Conservation (phyloP, 1,284 basidiomycete species). For the Leucoagaricus sp. region DNA sequence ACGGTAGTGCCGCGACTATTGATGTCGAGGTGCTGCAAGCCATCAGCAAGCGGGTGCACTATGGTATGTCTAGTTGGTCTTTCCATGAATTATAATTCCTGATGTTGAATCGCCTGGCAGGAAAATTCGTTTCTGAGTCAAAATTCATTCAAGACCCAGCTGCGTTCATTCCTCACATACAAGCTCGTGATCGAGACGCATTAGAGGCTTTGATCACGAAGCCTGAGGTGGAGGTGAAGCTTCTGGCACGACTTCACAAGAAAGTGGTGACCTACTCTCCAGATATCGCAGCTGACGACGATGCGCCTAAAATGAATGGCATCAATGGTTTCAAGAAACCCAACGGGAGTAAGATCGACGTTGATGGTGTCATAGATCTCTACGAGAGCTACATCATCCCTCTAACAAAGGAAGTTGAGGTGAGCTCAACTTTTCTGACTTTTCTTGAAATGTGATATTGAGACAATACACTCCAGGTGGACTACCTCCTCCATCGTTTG, state of each 20-base stretch:
- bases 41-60: conserved; percentile 95
- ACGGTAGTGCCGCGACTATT: conserved; percentile 91
- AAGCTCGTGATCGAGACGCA: conserved; percentile 70
- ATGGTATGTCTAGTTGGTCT: conserved; percentile 60
- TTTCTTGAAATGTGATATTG: not conserved
- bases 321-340: conserved; percentile 22
- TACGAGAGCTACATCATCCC: conserved; percentile 97
- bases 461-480: conserved; percentile 60
- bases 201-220: conserved; percentile 92
- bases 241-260: conserved; percentile 86
- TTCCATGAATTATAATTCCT: not conserved
- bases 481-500: conserved; percentile 85
- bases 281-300: conserved; percentile 80
- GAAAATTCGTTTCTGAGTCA: conserved; percentile 98
- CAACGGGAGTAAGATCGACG: conserved; percentile 78
- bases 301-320: conserved; percentile 33
- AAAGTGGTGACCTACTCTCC: conserved; percentile 95
- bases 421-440: conserved; percentile 40
- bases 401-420: conserved; percentile 97
- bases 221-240: conserved; percentile 88
- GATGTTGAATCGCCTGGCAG: conserved; percentile 41
- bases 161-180: conserved; percentile 91
- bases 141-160: conserved; percentile 89
- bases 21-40: conserved; percentile 95
- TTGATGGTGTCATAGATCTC: conserved; percentile 89